Evolutionary conservation across 371 early-diverging fungal species (phyloP), one percentile per base, ranked within the genome.

Genomic region (Lichtheimia hyalospora): DNA sequence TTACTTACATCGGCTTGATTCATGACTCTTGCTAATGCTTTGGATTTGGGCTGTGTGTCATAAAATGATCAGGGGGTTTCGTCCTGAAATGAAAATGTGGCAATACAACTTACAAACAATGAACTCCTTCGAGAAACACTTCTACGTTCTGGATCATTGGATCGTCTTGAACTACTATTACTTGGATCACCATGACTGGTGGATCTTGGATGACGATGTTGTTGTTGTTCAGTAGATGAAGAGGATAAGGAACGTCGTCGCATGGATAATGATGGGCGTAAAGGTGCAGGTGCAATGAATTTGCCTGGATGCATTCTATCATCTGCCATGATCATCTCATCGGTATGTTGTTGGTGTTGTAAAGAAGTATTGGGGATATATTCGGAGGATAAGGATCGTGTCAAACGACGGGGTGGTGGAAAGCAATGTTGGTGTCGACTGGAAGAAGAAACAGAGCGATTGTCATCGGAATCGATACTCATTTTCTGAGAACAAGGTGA

Each of bases 401-500:
- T 59, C 13, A 59, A 52, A 4, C 49, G 25, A 20, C 53, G 52
- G 15, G 25, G 25, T 42, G 41, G 46, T 5, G 46, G 28, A 42
- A 18, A 23, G 14, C 1, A 5, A 15, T 25, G 21, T 2, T 51
- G 5, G n/a, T 51, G 28, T 21, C 39, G 46, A 56, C 56, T 46
- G 34, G 57, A 34, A 8, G 67, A 70, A 20, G 73, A 70, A 4
- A 60, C 56, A 2, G 77, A 68, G 10, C 67, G 69, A 27, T 61
- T 70, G 52, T 76, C 77, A 54, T 76, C 77, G 39, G 69, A 73
- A 43, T 77, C 78, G 27, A 72, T 56, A 43, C 73, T 68, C 73
- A 74, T 74, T 67, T 73, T 72, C 23, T 73, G 65, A 4, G 75
- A 75, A 43, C 65, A 64, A 16, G 70, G 64, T 16, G 74, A 69